Percentiles rank a stretch among this genome's conserved stretches.
phyloP scores from a whole-genome alignment of 139 green algal species.

The Penium margaritaceum region DNA sequence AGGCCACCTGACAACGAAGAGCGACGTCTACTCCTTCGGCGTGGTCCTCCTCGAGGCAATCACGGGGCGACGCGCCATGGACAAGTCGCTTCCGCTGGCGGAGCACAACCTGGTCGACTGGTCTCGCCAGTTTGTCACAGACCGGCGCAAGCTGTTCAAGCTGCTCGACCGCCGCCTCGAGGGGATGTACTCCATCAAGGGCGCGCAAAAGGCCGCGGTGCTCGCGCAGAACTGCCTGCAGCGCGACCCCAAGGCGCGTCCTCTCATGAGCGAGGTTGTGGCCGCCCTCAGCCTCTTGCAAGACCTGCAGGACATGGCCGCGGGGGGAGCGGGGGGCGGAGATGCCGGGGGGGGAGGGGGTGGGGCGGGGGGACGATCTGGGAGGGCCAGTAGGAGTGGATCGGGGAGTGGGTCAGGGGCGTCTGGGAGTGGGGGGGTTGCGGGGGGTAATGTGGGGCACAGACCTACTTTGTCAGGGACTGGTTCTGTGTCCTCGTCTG shows the following conservation, averaged over 20 bases:
- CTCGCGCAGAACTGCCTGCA: slow-evolving; percentile 22
- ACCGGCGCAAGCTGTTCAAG: slow-evolving; percentile 26
- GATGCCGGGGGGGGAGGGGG: too few species aligned
- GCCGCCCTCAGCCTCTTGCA: neutral
- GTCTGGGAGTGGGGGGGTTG: too few species aligned
- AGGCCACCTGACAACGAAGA: slow-evolving; percentile 51
- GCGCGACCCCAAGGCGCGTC: slow-evolving; percentile 7
- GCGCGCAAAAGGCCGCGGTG: slow-evolving; percentile 4
- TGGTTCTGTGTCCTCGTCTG: too few species aligned
- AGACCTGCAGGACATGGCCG: slow-evolving; percentile 6
- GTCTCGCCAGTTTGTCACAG: slow-evolving; percentile 8
- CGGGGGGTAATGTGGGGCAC: too few species aligned
- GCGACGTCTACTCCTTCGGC: slow-evolving; percentile 57
- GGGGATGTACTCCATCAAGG: slow-evolving; percentile 29
- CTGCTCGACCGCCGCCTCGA: slow-evolving; percentile 35
- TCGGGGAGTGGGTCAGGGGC: too few species aligned
- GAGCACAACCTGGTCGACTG: slow-evolving; percentile 35
- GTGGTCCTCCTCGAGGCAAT: slow-evolving; percentile 60
- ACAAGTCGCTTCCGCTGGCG: slow-evolving; percentile 2
- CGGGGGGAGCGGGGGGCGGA: too few species aligned
- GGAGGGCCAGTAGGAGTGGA: too few species aligned
- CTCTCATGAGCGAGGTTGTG: slow-evolving; percentile 24
- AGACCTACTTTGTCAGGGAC: too few species aligned
- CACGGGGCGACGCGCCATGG: slow-evolving; percentile 42
- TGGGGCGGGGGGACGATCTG: too few species aligned